These are phyloP conservation scores for Stramenopiles sp. DNA, from an alignment of 352 stramenopile species.

Conservation along the genomic window DNA sequence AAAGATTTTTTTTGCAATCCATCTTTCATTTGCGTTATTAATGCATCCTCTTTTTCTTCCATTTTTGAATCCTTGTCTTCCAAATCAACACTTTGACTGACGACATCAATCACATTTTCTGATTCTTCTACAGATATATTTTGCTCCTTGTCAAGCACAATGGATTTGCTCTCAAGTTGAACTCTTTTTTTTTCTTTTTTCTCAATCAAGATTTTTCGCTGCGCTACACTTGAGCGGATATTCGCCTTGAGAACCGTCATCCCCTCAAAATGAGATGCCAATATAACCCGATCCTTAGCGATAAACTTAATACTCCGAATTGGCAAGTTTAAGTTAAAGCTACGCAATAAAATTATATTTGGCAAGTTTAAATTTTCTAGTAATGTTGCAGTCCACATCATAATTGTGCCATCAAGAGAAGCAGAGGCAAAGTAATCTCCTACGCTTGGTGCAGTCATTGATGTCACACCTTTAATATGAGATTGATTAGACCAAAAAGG, in stretches of 20 bases:
- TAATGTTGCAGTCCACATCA: not conserved
- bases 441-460: not conserved
- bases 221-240: not conserved
- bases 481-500: not conserved
- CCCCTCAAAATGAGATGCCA: not conserved
- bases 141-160: too few species aligned
- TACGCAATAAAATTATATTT: not conserved
- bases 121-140: too few species aligned
- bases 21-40: not conserved
- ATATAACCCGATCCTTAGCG: not conserved
- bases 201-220: not conserved
- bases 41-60: not conserved
- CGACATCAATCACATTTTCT: too few species aligned
- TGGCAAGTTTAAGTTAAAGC: not conserved
- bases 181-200: not conserved
- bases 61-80: too few species aligned
- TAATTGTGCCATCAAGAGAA: not conserved
- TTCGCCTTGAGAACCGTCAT: not conserved
- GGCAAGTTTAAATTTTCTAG: not conserved
- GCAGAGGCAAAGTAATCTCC: not conserved
- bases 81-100: too few species aligned
- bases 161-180: too few species aligned
- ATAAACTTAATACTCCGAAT: not conserved
- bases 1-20: not conserved
- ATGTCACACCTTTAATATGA: not conserved